Evolutionary conservation across 2,329 filamentous ascomycete genomes (phyloP).

Genomic region (Pyricularia sp.): DNA sequence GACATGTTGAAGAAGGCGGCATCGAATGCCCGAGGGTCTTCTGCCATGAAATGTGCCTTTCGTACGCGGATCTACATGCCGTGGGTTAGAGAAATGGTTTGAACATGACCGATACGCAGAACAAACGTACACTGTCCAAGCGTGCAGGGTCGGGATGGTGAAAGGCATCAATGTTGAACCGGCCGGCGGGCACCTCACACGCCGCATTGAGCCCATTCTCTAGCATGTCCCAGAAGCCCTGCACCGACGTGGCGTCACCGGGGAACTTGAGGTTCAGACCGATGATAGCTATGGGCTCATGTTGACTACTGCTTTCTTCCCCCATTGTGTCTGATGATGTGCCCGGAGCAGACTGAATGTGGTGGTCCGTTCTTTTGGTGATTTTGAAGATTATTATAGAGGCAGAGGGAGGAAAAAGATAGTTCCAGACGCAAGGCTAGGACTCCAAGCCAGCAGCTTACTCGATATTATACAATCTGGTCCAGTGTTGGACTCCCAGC

Average conservation of each 20-base stretch:
- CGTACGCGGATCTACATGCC: constrained; percentile 3
- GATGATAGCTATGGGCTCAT: constrained; percentile 22
- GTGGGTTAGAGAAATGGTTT: background rate
- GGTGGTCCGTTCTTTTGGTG: background rate
- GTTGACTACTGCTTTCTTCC: background rate
- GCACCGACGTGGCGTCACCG: constrained; percentile 20
- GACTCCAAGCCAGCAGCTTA: background rate
- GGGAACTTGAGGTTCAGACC: constrained; percentile 27
- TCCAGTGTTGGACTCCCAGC: background rate
- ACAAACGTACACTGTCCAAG: background rate
- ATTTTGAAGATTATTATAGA: background rate
- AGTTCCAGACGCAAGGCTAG: background rate
- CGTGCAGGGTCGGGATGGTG: constrained; percentile 19
- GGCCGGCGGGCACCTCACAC: constrained; percentile 13
- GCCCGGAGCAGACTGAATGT: background rate
- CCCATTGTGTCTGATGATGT: background rate
- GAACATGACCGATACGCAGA: background rate
- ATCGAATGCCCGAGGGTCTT: constrained; percentile 24
- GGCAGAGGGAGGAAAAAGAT: too few species aligned
- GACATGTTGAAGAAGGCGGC: constrained; percentile 24
- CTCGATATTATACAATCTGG: background rate
- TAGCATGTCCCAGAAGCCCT: constrained; percentile 22
- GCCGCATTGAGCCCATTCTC: constrained; percentile 9
- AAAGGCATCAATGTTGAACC: constrained; percentile 21
- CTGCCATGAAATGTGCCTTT: constrained; percentile 21